phyloP scores from a whole-genome alignment of 306 rosid species.

The Pterocarpus santalinus region DNA sequence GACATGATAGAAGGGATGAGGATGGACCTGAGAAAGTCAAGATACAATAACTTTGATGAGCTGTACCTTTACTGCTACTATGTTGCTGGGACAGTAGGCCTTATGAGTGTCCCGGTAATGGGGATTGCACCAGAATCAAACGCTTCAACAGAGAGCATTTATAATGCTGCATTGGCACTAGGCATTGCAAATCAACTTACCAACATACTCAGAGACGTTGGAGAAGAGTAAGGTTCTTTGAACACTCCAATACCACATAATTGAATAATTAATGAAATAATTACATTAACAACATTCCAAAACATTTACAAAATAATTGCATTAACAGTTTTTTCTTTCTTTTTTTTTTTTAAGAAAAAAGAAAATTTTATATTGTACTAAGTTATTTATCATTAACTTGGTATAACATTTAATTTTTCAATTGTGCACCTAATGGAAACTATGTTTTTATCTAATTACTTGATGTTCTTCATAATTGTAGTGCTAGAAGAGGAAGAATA shows the following conservation, averaged over 20 bases:
- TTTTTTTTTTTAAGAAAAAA: no score
- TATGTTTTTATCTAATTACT: constrained; percentile 15
- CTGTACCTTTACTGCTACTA: constrained; percentile 96
- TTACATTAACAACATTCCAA: no score
- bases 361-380: background rate
- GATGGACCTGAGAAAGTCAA: constrained; percentile 82
- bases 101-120: constrained; percentile 99
- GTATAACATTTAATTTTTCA: background rate
- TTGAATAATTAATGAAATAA: background rate
- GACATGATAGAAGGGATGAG: constrained; percentile 99
- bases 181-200: constrained; percentile 99
- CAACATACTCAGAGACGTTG: constrained; percentile 95
- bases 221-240: constrained; percentile 87
- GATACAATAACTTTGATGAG: constrained; percentile 89
- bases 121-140: constrained; percentile 83
- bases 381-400: background rate
- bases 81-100: constrained; percentile 99
- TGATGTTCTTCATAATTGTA: constrained; percentile 24
- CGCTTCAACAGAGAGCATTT: constrained; percentile 81
- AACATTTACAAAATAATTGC: background rate
- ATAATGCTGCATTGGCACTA: constrained; percentile 92
- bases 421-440: background rate
- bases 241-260: background rate
- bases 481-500: constrained; percentile 96
- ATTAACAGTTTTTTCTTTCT: no score